A percentile compares a stretch with the other conserved stretches of the same genome.
phyloP scores from a whole-genome alignment of 1,284 basidiomycete species.

The Waitea zeae region DNA sequence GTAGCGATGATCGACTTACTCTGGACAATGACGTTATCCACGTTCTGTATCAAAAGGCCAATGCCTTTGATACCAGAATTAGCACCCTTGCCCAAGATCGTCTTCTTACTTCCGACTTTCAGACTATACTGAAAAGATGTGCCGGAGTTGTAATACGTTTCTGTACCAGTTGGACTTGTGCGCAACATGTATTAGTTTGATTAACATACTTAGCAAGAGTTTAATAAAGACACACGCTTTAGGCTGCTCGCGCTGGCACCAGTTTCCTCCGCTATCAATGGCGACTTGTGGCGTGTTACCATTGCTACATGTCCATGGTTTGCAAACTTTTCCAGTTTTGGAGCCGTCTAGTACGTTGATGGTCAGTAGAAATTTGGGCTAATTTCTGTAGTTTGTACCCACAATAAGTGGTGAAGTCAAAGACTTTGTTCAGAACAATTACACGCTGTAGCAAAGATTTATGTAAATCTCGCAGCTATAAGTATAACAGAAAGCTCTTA shows the following conservation, averaged over 20 bases:
- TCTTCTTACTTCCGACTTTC: constrained; percentile 14
- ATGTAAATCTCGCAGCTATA: too few relatives aligned
- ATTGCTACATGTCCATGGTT: constrained; percentile 14
- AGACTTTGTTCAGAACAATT: constrained; percentile 15
- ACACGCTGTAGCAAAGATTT: too few relatives aligned
- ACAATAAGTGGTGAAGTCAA: constrained; percentile 14
- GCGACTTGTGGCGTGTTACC: constrained; percentile 16
- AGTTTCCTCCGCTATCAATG: constrained; percentile 13
- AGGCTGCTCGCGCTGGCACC: constrained; percentile 15
- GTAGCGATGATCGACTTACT: too few relatives aligned
- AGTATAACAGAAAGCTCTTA: too few relatives aligned
- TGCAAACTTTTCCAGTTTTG: constrained; percentile 8
- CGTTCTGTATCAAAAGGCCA: constrained; percentile 13
- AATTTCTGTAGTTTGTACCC: neutral
- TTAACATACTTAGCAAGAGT: too few relatives aligned
- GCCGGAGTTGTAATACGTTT: neutral
- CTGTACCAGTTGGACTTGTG: constrained; percentile 1
- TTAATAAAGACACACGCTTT: too few relatives aligned
- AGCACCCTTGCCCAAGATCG: constrained; percentile 13
- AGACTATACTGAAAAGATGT: constrained; percentile 7
- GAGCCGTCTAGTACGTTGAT: constrained; percentile 5
- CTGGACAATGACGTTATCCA: constrained; percentile 17
- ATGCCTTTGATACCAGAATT: constrained; percentile 9
- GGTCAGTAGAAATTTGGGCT: neutral
- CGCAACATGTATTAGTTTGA: too few relatives aligned